These are phyloP conservation scores for Aspergillus coremiiformis DNA, from an alignment of 495 filamentous ascomycete genomes.

Conservation along the genomic window DNA sequence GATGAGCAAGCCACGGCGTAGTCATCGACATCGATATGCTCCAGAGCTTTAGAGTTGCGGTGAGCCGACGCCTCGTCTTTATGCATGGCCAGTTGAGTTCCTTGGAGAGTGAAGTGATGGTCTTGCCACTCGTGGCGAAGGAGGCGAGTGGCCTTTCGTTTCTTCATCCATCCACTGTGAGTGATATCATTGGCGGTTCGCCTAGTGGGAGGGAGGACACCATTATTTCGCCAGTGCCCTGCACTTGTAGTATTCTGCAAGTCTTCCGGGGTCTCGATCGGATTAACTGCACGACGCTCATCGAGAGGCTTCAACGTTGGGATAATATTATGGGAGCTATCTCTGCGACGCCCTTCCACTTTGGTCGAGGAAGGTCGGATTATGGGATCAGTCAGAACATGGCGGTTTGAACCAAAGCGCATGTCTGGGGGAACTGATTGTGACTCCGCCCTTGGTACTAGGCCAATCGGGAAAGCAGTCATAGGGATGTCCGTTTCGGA, in stretches of 20 bases:
- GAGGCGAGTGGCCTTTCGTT: constrained; percentile 80
- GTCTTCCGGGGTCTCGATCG: constrained; percentile 30
- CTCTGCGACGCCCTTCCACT: too few species aligned
- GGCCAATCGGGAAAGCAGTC: constrained; percentile 61
- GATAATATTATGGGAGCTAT: too few species aligned
- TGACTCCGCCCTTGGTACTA: constrained; percentile 62
- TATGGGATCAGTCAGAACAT: constrained; percentile 13
- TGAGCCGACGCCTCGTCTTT: constrained; percentile 50
- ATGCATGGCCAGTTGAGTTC: constrained; percentile 79
- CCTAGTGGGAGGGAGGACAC: too few species aligned
- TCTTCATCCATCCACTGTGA: constrained; percentile 86
- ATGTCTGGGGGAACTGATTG: constrained; percentile 94
- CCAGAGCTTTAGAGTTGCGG: constrained; percentile 48
- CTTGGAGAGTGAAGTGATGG: constrained; percentile 75
- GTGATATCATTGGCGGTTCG: too few species aligned
- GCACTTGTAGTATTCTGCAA: constrained; percentile 9
- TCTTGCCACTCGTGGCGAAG: constrained; percentile 93
- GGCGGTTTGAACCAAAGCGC: constrained; percentile 37
- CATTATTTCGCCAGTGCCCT: constrained; percentile 13
- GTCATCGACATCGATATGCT: constrained; percentile 89
- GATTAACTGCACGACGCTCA: constrained; percentile 12
- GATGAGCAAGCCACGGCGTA: constrained; percentile 89
- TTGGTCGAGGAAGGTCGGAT: constrained; percentile 19
- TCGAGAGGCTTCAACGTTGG: too few species aligned
- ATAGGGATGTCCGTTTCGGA: constrained; percentile 88